These are phyloP conservation scores for Hypomontagnella monticulosa DNA, from an alignment of 495 filamentous ascomycete genomes.

Conservation along the genomic window DNA sequence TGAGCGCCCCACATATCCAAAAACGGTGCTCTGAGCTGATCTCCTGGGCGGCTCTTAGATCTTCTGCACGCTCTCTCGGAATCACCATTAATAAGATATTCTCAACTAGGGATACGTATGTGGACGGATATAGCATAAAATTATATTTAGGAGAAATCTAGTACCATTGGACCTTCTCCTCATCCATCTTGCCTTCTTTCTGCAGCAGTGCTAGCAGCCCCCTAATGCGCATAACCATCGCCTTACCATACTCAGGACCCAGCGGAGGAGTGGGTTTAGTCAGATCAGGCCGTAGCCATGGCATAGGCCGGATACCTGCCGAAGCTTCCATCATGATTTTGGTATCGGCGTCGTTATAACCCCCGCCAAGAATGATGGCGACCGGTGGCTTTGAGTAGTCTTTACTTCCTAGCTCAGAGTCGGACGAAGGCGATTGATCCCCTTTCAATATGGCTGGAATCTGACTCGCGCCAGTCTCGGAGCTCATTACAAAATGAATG, in stretches of 20 bases:
- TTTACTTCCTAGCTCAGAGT: conserved; percentile 42
- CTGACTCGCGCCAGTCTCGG: conserved; percentile 31
- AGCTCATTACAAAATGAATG: conserved; percentile 44
- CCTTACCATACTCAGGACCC: conserved; percentile 48
- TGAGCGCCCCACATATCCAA: no score
- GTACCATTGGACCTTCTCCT: conserved; percentile 42
- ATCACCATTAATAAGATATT: no score
- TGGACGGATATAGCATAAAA: no score
- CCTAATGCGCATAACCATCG: conserved; percentile 43
- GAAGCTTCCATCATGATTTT: conserved; percentile 37
- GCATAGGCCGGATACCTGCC: conserved; percentile 39
- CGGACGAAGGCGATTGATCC: conserved; percentile 22
- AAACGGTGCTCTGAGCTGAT: no score
- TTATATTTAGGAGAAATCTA: background rate
- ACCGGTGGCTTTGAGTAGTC: conserved; percentile 45
- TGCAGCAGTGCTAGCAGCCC: conserved; percentile 39
- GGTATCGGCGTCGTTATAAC: conserved; percentile 44
- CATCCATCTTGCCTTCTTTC: conserved; percentile 43
- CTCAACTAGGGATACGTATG: no score
- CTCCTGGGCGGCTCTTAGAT: no score
- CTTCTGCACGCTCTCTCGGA: no score
- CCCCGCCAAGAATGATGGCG: conserved; percentile 47
- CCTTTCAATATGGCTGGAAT: conserved; percentile 45
- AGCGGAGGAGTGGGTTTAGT: conserved; percentile 40
- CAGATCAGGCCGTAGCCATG: conserved; percentile 50